phyloP scores from a whole-genome alignment of 345 rosid species.

The Pugionium cornutum region DNA sequence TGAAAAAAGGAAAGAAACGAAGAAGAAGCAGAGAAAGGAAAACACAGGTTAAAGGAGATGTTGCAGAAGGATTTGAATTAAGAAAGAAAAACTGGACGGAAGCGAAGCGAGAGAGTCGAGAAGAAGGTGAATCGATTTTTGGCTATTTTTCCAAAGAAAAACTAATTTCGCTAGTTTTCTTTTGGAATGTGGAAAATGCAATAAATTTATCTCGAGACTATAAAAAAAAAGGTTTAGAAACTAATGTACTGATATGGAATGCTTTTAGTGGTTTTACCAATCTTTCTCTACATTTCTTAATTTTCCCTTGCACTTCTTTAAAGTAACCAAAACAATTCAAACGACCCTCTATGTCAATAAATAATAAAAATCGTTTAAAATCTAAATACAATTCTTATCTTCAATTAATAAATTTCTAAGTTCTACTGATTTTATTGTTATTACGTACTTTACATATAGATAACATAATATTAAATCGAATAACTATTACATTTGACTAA shows the following conservation, averaged over 20 bases:
- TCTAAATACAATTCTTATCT: too few species aligned
- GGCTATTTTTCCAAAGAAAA: background rate
- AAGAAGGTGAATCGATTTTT: constrained; percentile 3
- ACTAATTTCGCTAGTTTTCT: background rate
- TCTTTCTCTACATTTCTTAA: too few species aligned
- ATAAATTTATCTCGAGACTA: background rate
- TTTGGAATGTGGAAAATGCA: constrained; percentile 1
- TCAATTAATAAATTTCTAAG: too few species aligned
- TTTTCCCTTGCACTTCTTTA: too few species aligned
- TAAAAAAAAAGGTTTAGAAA: background rate
- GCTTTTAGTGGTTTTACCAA: too few species aligned
- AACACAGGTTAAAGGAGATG: background rate
- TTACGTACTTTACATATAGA: too few species aligned
- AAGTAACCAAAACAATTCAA: too few species aligned
- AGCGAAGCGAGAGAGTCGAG: background rate
- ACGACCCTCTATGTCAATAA: too few species aligned
- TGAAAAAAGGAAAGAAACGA: background rate
- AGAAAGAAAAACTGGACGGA: background rate
- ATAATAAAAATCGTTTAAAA: too few species aligned
- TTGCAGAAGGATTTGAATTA: background rate
- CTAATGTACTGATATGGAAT: background rate
- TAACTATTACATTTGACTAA: too few species aligned
- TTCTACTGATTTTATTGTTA: too few species aligned
- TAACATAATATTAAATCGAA: too few species aligned
- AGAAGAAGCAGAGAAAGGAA: background rate